These are phyloP conservation scores for Tricholoma saponaceum DNA, from an alignment of 768 basidiomycete genomes.

Conservation along the genomic window DNA sequence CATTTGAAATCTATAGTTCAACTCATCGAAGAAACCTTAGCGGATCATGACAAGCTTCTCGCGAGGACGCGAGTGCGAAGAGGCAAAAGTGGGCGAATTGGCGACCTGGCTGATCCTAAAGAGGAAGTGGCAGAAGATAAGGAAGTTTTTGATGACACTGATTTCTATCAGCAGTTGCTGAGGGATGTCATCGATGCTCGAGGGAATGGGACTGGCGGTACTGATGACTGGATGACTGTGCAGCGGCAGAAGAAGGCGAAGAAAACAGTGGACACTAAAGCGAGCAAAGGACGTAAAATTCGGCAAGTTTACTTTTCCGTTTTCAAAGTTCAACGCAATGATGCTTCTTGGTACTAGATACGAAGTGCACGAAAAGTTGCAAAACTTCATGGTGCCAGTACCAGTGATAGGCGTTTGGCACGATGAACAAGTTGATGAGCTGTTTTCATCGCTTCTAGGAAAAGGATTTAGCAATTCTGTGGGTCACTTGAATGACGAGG, in stretches of 20 bases:
- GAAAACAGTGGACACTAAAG: slow-evolving; percentile 92
- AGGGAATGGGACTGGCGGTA: slow-evolving; percentile 36
- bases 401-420: slow-evolving; percentile 74
- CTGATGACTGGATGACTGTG: slow-evolving; percentile 57
- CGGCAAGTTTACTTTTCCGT: slow-evolving; percentile 43
- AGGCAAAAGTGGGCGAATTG: slow-evolving; percentile 43
- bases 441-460: slow-evolving; percentile 86
- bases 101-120: slow-evolving; percentile 22
- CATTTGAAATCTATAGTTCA: slow-evolving; percentile 63
- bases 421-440: slow-evolving; percentile 93
- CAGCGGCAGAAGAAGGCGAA: slow-evolving; percentile 72
- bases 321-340: not conserved
- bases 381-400: slow-evolving; percentile 96
- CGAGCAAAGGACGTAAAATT: slow-evolving; percentile 92
- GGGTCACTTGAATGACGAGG: slow-evolving; percentile 22
- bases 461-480: slow-evolving; percentile 51
- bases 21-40: slow-evolving; percentile 72
- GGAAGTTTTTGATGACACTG: slow-evolving; percentile 81
- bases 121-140: slow-evolving; percentile 30
- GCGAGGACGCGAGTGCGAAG: slow-evolving; percentile 59
- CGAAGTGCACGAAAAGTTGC: slow-evolving; percentile 92
- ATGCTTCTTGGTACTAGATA: slow-evolving; percentile 46
- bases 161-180: slow-evolving; percentile 90
- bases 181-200: slow-evolving; percentile 85
- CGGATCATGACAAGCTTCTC: slow-evolving; percentile 54